phyloP scores from a whole-genome alignment of 2,329 filamentous ascomycete genomes.

The Colletotrichum sansevieriae region DNA sequence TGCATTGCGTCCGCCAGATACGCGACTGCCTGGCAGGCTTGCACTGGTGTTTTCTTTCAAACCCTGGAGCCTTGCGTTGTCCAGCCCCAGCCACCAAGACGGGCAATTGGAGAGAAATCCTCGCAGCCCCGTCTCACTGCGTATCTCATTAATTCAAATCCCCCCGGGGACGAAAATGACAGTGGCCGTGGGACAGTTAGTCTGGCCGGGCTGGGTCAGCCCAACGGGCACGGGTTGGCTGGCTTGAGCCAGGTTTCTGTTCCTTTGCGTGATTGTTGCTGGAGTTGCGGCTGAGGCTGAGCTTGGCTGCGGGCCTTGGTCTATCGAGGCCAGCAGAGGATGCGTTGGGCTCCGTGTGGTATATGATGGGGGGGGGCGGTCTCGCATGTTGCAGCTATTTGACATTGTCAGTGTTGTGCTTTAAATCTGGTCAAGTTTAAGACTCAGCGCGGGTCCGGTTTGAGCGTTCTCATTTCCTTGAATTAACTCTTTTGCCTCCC shows the following conservation, averaged over 20 bases:
- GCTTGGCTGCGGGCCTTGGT: neutral
- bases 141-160: neutral
- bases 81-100: neutral
- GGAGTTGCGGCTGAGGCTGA: constrained; percentile 1
- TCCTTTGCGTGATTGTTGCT: neutral
- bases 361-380: too few relatives aligned
- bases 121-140: neutral
- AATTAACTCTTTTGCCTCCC: too few relatives aligned
- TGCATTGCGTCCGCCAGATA: neutral
- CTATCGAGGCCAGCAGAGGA: neutral
- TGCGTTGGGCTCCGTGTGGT: too few relatives aligned
- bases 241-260: neutral
- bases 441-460: too few relatives aligned
- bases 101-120: neutral
- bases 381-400: too few relatives aligned
- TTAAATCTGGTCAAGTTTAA: too few relatives aligned
- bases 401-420: too few relatives aligned
- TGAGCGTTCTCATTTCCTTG: too few relatives aligned
- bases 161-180: neutral
- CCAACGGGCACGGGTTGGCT: neutral
- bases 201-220: neutral
- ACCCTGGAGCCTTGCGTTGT: too few relatives aligned
- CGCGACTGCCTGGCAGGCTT: too few relatives aligned
- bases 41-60: too few relatives aligned
- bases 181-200: neutral